Evolutionary conservation across 441 rosid species (phyloP), one percentile per base, ranked within the genome.

Genomic region (Pelargonium cotyledonis): DNA sequence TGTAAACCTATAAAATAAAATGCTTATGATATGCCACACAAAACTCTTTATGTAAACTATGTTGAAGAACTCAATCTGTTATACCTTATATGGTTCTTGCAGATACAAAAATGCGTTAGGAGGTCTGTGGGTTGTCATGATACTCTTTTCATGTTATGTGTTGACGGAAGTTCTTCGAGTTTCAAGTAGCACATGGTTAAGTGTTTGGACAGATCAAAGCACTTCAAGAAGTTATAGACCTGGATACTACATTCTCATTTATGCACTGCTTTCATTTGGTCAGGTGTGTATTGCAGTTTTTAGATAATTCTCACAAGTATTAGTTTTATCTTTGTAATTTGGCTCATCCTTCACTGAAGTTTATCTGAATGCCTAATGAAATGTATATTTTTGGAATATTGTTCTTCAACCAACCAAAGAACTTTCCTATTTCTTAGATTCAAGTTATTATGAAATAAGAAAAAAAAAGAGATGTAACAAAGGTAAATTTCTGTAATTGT

Each of bases 41-140:
- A 18, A 18, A 18, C 63, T 58, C 12, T 62, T 62, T 14, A 29
- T 62, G 41, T 14, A 35, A 61, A 62, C 41, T 62, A 62, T 62
- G 31, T 63, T 31, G 44, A 16, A 29, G 44, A 62, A 63, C 65
- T 63, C 44, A 63, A 63, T 63, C 18, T 63, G 44, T 29, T 63
- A 63, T 63, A 63, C 15, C 16, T 55, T 8, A 62, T 31, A 18
- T 31, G 75, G 68, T 75, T 63, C 70, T 80, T 68, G 57, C 82
- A 96, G 99, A 88, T 96, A 91, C 79, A 91, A 86, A 83, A 82
- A 86, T 81, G 97, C 99, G 77, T 81, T 96, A 72, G 99, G 99
- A 79, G 99, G 98, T 65, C 75, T 87, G 18, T 89, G 98, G 99
- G 97, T 90, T 69, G 98, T 95, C 66, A 73, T 78, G 78, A 74